Evolutionary conservation across 2,329 filamentous ascomycete species (phyloP).

Genomic region (Colletotrichum coccodes): DNA sequence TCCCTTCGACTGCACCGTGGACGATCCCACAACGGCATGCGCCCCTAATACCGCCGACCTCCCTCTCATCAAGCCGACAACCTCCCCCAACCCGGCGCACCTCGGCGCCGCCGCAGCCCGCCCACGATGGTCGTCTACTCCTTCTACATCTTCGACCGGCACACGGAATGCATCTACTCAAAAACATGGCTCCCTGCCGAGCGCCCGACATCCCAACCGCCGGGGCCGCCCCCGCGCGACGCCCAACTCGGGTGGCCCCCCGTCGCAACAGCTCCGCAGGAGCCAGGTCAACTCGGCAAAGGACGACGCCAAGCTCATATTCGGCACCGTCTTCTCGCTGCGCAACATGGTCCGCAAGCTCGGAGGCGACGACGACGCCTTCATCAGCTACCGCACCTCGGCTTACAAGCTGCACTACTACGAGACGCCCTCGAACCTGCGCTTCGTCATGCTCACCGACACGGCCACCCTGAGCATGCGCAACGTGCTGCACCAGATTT

Average conservation of each 20-base stretch:
- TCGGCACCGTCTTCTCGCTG: slow-evolving; percentile 95
- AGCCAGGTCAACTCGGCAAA: slow-evolving; percentile 48
- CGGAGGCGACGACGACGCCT: slow-evolving; percentile 92
- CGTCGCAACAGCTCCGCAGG: slow-evolving; percentile 24
- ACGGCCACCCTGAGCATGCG: slow-evolving; percentile 89
- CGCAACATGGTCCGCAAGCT: slow-evolving; percentile 97
- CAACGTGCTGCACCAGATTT: slow-evolving; percentile 96
- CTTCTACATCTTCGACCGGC: slow-evolving; percentile 98
- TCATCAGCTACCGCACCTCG: slow-evolving; percentile 91
- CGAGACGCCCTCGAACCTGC: slow-evolving; percentile 94
- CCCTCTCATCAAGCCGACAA: not conserved
- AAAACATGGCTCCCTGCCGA: slow-evolving; percentile 77
- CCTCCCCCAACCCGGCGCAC: not conserved
- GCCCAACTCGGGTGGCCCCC: slow-evolving; percentile 24
- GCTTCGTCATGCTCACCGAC: slow-evolving; percentile 97
- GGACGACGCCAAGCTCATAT: slow-evolving; percentile 96
- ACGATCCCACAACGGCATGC: slow-evolving; percentile 10
- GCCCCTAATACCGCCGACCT: not conserved
- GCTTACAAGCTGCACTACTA: slow-evolving; percentile 99
- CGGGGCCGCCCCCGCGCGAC: slow-evolving; percentile 47
- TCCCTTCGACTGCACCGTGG: not conserved
- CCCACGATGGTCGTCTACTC: slow-evolving; percentile 89
- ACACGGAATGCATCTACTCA: slow-evolving; percentile 98
- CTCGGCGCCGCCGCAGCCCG: slow-evolving; percentile 1
- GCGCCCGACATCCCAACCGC: slow-evolving; percentile 52